Evolutionary conservation across 331 rosid genomes (phyloP).

Genomic region (Dryas integrifolia): DNA sequence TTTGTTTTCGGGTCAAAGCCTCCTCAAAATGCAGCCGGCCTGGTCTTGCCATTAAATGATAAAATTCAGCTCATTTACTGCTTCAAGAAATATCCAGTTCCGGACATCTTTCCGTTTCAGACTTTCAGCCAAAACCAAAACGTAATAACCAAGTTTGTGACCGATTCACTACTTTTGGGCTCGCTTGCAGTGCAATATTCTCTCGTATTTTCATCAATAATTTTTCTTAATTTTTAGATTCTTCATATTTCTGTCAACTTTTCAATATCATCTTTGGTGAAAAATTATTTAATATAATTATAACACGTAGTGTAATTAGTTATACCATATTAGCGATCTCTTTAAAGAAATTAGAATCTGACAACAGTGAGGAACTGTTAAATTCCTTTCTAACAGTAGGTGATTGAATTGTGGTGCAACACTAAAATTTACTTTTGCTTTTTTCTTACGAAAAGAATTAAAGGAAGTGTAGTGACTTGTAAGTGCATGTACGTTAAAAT

Average conservation of each 20-base stretch:
- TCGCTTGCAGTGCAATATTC: background rate
- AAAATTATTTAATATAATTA: too few relatives aligned
- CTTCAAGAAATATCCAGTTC: constrained; percentile 10
- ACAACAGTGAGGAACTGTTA: background rate
- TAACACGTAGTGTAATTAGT: too few relatives aligned
- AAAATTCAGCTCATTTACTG: background rate
- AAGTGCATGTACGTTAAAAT: background rate
- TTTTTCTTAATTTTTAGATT: too few relatives aligned
- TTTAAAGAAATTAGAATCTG: background rate
- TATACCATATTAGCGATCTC: background rate
- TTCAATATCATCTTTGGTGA: too few relatives aligned
- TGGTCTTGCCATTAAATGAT: too few relatives aligned
- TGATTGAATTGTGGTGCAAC: background rate
- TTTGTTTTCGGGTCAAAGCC: background rate
- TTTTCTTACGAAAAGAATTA: background rate
- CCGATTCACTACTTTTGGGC: background rate
- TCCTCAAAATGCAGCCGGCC: background rate
- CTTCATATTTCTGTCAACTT: too few relatives aligned
- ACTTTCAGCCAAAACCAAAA: background rate
- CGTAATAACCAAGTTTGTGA: background rate
- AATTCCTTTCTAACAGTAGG: background rate
- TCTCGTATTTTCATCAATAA: too few relatives aligned
- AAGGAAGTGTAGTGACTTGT: too few relatives aligned
- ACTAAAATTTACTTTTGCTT: constrained; percentile 20
- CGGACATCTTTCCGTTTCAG: background rate